phyloP scores from a whole-genome alignment of 164 flowering plant species.

The Nymphaea thermarum region DNA sequence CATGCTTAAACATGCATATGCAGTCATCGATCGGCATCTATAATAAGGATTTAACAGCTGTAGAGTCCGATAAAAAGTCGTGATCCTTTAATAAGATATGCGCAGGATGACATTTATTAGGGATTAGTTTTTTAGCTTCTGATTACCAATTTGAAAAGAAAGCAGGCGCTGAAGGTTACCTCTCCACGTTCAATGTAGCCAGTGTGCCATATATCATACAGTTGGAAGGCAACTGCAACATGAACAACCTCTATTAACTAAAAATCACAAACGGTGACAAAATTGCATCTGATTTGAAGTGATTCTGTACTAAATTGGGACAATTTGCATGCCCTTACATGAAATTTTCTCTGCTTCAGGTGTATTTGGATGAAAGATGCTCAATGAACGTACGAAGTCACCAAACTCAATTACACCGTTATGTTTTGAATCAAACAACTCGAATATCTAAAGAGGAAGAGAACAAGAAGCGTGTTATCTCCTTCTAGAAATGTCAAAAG shows the following conservation, averaged over 20 bases:
- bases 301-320: not conserved
- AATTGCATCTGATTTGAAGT: not conserved
- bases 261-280: not conserved
- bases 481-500: not conserved
- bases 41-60: not conserved
- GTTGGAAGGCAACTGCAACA: slow-evolving; percentile 25
- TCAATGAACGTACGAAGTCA: slow-evolving; percentile 64
- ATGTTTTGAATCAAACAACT: slow-evolving; percentile 52
- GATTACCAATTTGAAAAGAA: not conserved
- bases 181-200: slow-evolving; percentile 33
- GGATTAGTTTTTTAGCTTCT: not conserved
- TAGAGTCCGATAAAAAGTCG: not conserved
- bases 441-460: slow-evolving; percentile 44
- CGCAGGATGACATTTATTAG: not conserved
- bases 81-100: not conserved
- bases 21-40: not conserved
- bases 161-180: slow-evolving; percentile 13
- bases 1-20: not conserved
- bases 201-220: slow-evolving; percentile 19
- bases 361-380: slow-evolving; percentile 66
- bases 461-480: not conserved
- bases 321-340: not conserved
- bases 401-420: slow-evolving; percentile 76
- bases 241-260: not conserved
- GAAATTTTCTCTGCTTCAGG: slow-evolving; percentile 44